Evolutionary conservation across 2,329 filamentous ascomycete species (phyloP).

Genomic region (Diplodia intermedia): DNA sequence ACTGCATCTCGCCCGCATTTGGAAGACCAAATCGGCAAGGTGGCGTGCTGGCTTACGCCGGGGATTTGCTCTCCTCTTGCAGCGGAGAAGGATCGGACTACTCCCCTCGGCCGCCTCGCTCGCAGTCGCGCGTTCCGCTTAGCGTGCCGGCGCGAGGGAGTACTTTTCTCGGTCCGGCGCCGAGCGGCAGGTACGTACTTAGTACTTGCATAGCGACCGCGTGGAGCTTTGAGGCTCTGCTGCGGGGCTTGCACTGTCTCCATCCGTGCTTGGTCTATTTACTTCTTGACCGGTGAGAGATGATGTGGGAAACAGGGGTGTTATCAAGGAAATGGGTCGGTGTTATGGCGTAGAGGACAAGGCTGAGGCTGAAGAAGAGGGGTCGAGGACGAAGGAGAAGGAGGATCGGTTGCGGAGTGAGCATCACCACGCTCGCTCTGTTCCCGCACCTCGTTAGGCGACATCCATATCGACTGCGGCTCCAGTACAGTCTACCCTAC

Average conservation of each 20-base stretch:
- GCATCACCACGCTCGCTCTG: neutral
- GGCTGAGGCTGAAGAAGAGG: slow-evolving; percentile 12
- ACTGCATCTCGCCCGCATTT: too few relatives aligned
- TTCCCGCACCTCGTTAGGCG: neutral
- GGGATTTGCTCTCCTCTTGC: too few relatives aligned
- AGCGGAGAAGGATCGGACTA: too few relatives aligned
- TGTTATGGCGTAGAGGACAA: neutral
- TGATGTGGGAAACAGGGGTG: neutral
- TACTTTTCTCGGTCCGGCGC: neutral
- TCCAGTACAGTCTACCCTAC: neutral
- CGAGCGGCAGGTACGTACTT: neutral
- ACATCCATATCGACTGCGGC: too few relatives aligned
- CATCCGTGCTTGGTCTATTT: neutral
- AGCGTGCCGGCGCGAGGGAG: neutral
- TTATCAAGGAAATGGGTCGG: neutral
- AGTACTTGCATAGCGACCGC: neutral
- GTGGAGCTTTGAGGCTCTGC: neutral
- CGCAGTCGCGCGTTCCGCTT: neutral
- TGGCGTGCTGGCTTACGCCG: too few relatives aligned
- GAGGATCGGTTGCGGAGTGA: neutral
- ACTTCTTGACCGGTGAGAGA: neutral
- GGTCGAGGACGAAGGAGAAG: neutral
- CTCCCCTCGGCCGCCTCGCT: neutral
- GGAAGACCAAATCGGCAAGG: too few relatives aligned
- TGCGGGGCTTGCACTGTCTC: neutral